Evolutionary conservation across 176 grass and related monocot genomes (phyloP).

Genomic region (Avena eriantha): DNA sequence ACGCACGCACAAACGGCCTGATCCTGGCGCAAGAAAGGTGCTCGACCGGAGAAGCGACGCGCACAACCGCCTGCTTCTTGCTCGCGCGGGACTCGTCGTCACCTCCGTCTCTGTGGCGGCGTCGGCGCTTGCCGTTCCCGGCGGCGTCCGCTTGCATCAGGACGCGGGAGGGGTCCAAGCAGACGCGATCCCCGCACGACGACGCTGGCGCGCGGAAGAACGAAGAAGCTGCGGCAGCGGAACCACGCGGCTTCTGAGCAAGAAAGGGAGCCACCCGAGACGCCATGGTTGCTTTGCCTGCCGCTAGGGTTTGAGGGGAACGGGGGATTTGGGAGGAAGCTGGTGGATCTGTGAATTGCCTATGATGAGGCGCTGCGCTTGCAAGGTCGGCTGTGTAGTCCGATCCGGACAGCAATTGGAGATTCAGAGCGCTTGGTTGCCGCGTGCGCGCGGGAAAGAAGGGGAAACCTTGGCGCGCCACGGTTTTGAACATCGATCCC

Average conservation of each 20-base stretch:
- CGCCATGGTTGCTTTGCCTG: too few species aligned
- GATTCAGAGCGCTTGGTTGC: too few species aligned
- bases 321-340: too few species aligned
- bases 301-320: too few species aligned
- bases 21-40: not conserved
- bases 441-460: too few species aligned
- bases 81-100: not conserved
- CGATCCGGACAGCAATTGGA: too few species aligned
- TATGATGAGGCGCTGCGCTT: too few species aligned
- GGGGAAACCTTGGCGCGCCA: too few species aligned
- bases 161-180: not conserved
- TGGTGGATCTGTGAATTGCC: too few species aligned
- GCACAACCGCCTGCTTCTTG: not conserved
- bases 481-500: too few species aligned
- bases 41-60: not conserved
- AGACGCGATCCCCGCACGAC: not conserved
- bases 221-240: not conserved
- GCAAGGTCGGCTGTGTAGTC: too few species aligned
- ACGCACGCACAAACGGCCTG: not conserved
- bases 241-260: not conserved
- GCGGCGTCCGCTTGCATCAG: not conserved
- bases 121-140: not conserved
- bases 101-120: not conserved
- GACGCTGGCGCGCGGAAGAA: not conserved
- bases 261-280: too few species aligned